Percentiles rank a stretch among this genome's conserved stretches.
These are phyloP conservation scores for Xylariales sp. DNA, from an alignment of 2,329 filamentous ascomycete species.

Conservation along the genomic window DNA sequence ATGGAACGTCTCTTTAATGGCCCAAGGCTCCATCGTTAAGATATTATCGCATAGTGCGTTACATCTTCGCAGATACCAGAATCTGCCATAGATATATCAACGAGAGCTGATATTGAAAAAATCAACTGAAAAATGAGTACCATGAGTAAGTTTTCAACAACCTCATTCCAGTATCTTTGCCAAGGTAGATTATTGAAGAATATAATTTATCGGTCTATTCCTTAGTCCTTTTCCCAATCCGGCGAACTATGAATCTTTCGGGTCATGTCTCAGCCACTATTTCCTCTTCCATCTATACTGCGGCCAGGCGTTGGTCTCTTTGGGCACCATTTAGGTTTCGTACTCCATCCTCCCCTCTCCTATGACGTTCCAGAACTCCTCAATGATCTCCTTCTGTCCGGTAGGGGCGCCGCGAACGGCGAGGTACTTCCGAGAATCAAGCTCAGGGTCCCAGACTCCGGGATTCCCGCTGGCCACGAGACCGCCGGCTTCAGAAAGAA, in stretches of 20 bases:
- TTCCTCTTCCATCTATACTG: not conserved
- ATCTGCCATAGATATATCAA: conserved; percentile 19
- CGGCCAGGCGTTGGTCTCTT: not conserved
- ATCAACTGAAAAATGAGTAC: conserved; percentile 27
- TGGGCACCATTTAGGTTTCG: conserved; percentile 40
- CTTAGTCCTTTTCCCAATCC: conserved; percentile 31
- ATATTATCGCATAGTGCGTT: conserved; percentile 18
- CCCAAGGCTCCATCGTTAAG: conserved; percentile 36
- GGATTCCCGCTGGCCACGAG: conserved; percentile 78
- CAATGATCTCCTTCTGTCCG: conserved; percentile 70
- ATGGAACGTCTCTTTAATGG: conserved; percentile 26
- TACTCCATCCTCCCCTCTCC: conserved; percentile 66
- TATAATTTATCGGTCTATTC: conserved; percentile 34
- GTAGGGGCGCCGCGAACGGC: conserved; percentile 69
- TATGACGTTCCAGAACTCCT: conserved; percentile 73
- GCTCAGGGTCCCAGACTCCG: conserved; percentile 72
- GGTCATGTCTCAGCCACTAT: conserved; percentile 25
- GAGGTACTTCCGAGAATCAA: conserved; percentile 71
- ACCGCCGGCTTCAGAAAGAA: conserved; percentile 79
- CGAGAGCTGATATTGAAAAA: conserved; percentile 31
- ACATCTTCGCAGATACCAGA: not conserved
- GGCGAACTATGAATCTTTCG: conserved; percentile 23
- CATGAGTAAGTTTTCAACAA: conserved; percentile 25
- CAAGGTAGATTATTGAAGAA: conserved; percentile 32
- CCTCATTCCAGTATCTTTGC: conserved; percentile 42